These are phyloP conservation scores for Candida boleticola DNA, from an alignment of 805 yeast species.

Conservation along the genomic window DNA sequence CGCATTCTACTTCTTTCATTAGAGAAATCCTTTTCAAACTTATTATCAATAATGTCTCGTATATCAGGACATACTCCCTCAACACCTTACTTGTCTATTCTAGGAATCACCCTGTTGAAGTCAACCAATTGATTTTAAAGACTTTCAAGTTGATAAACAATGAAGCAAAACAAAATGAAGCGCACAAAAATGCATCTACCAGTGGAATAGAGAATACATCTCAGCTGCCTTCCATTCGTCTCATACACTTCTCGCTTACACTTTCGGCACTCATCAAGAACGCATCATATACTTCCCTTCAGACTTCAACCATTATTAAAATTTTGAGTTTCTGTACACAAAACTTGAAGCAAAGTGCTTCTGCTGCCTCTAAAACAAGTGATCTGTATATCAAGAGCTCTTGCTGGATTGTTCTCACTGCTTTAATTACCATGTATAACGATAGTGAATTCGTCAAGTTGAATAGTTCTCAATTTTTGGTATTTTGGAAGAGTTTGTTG, in stretches of 20 bases:
- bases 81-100: conserved; percentile 30
- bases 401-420: conserved; percentile 42
- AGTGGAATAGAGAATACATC: conserved; percentile 19
- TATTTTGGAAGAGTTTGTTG: conserved; percentile 44
- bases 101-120: conserved; percentile 28
- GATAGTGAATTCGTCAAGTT: conserved; percentile 42
- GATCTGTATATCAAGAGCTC: conserved; percentile 24
- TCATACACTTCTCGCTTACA: conserved; percentile 34
- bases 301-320: conserved; percentile 39
- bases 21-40: conserved; percentile 29
- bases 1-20: conserved; percentile 22
- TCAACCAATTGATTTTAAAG: conserved; percentile 32
- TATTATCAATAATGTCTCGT: conserved; percentile 29
- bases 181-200: conserved; percentile 13
- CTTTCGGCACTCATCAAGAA: conserved; percentile 35
- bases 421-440: conserved; percentile 38
- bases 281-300: conserved; percentile 32
- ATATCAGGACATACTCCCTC: conserved; percentile 36
- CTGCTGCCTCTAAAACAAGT: conserved; percentile 8
- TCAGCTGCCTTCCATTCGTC: conserved; percentile 15
- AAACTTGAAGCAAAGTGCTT: conserved; percentile 36
- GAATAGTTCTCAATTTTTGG: conserved; percentile 42
- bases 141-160: conserved; percentile 28
- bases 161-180: conserved; percentile 27
- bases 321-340: conserved; percentile 46